phyloP scores from a whole-genome alignment of 768 basidiomycete species.

The Lactarius evosmus region DNA sequence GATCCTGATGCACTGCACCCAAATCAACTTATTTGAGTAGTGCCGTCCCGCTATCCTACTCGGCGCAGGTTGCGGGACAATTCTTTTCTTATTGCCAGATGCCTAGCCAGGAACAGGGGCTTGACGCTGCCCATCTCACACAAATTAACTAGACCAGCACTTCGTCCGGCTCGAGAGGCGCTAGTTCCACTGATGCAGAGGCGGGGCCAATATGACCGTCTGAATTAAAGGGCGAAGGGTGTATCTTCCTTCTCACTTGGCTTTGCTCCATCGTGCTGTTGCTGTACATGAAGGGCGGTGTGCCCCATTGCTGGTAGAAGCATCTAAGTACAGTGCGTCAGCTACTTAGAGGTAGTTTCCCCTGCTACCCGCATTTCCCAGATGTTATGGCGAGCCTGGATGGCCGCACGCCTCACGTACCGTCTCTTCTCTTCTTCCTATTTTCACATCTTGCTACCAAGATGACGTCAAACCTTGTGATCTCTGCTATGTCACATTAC shows the following conservation, averaged over 20 bases:
- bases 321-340: constrained; percentile 8
- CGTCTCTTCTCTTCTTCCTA: constrained; percentile 8
- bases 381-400: constrained; percentile 24
- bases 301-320: constrained; percentile 7
- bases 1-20: constrained; percentile 15
- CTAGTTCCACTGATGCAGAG: background rate
- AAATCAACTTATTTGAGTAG: constrained; percentile 13
- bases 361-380: constrained; percentile 25
- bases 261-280: constrained; percentile 6
- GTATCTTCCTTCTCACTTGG: constrained; percentile 50
- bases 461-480: constrained; percentile 22
- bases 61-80: constrained; percentile 62
- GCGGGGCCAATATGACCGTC: constrained; percentile 70
- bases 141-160: constrained; percentile 7
- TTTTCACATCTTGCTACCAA: constrained; percentile 24
- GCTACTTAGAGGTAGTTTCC: constrained; percentile 23
- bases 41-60: constrained; percentile 47
- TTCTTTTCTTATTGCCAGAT: constrained; percentile 63
- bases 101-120: constrained; percentile 57
- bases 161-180: constrained; percentile 5
- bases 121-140: constrained; percentile 17
- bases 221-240: constrained; percentile 99
- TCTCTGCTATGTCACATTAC: constrained; percentile 25
- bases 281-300: constrained; percentile 1
- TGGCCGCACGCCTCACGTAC: constrained; percentile 12